Conservation (phyloP, 169 alveolate genomes). For the Theileria equi region DNA sequence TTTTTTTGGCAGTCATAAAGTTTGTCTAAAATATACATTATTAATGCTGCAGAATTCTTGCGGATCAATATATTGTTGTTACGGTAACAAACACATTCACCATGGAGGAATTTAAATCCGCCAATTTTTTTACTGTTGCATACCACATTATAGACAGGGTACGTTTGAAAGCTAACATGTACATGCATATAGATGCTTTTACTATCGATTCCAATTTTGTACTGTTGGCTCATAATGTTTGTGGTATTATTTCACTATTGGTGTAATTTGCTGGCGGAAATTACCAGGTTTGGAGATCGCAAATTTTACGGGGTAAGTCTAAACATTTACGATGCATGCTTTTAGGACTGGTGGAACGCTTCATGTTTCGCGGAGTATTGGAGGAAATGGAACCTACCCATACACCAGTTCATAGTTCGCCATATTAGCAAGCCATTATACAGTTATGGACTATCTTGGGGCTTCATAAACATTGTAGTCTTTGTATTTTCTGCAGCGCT, state of each 20-base stretch:
- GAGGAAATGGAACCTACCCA: slow-evolving; percentile 93
- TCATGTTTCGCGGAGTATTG: slow-evolving; percentile 88
- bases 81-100: slow-evolving; percentile 84
- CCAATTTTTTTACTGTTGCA: slow-evolving; percentile 53
- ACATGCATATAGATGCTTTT: slow-evolving; percentile 70
- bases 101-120: slow-evolving; percentile 78
- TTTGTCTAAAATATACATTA: background rate
- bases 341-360: slow-evolving; percentile 93
- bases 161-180: background rate
- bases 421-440: slow-evolving; percentile 91
- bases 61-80: slow-evolving; percentile 85
- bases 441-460: slow-evolving; percentile 77
- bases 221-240: slow-evolving; percentile 90
- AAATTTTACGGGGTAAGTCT: slow-evolving; percentile 81
- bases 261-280: slow-evolving; percentile 88
- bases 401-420: slow-evolving; percentile 88
- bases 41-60: slow-evolving; percentile 67
- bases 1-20: slow-evolving; percentile 71
- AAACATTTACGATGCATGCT: background rate
- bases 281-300: slow-evolving; percentile 92
- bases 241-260: slow-evolving; percentile 89
- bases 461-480: slow-evolving; percentile 71
- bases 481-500: slow-evolving; percentile 84
- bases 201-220: slow-evolving; percentile 87
- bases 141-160: slow-evolving; percentile 64